phyloP scores from a whole-genome alignment of 495 filamentous ascomycete species.

The Podospora anserina region DNA sequence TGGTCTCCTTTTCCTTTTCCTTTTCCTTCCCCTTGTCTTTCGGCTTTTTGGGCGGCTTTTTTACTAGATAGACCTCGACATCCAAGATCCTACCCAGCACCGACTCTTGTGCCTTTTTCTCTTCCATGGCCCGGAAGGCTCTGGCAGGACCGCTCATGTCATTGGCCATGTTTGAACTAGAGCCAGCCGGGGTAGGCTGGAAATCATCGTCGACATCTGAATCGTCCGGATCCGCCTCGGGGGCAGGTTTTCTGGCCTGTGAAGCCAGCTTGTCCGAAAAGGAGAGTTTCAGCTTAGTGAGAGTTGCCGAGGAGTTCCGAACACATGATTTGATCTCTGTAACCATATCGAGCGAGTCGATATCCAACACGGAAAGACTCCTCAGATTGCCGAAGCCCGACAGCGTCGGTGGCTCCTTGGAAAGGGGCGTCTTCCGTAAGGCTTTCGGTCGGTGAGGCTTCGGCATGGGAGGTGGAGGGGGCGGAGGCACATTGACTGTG shows the following conservation, averaged over 20 bases:
- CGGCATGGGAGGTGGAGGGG: conserved; percentile 22
- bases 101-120: conserved; percentile 52
- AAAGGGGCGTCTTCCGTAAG: conserved; percentile 21
- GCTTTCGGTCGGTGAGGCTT: conserved; percentile 27
- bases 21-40: conserved; percentile 36
- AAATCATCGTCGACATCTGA: conserved; percentile 51
- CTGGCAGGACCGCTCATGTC: conserved; percentile 39
- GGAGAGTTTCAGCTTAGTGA: conserved; percentile 55
- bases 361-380: conserved; percentile 53
- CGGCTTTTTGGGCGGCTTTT: conserved; percentile 25
- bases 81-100: conserved; percentile 55
- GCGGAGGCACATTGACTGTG: conserved; percentile 1
- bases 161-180: conserved; percentile 18
- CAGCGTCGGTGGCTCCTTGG: conserved; percentile 45
- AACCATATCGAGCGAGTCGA: conserved; percentile 54
- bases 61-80: conserved; percentile 37
- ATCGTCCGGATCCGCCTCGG: conserved; percentile 49
- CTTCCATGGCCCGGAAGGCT: conserved; percentile 44
- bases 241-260: conserved; percentile 50
- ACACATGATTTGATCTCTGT: conserved; percentile 54
- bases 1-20: conserved; percentile 14
- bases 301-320: conserved; percentile 46
- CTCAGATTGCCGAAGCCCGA: conserved; percentile 56
- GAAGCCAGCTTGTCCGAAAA: conserved; percentile 52
- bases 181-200: conserved; percentile 25